Evolutionary conservation across 208 protist species (phyloP).

Genomic region (Tetramitus jugosus): DNA sequence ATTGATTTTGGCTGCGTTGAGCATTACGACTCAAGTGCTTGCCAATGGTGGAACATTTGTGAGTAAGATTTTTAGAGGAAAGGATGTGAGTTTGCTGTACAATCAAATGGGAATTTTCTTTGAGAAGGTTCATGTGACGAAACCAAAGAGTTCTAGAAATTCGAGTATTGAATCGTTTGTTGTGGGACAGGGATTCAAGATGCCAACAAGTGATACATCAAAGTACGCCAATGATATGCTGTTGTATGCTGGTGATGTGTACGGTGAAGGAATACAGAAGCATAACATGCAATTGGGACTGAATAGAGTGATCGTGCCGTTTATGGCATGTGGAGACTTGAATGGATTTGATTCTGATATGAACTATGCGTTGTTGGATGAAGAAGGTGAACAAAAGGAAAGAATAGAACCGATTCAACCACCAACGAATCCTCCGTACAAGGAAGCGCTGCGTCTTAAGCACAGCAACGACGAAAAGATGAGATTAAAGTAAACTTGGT

Average conservation of each 20-base stretch:
- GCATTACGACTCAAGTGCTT: slow-evolving; percentile 93
- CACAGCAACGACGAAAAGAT: not conserved
- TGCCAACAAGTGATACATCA: slow-evolving; percentile 72
- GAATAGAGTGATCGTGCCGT: slow-evolving; percentile 71
- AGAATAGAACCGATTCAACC: slow-evolving; percentile 28
- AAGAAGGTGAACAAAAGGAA: not conserved
- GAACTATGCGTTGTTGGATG: slow-evolving; percentile 29
- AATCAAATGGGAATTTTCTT: slow-evolving; percentile 94
- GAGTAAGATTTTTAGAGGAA: slow-evolving; percentile 96
- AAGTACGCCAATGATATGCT: slow-evolving; percentile 46
- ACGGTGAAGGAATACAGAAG: slow-evolving; percentile 27
- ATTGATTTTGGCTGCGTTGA: slow-evolving; percentile 88
- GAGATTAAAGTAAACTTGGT: too few relatives aligned
- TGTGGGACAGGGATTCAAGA: slow-evolving; percentile 77
- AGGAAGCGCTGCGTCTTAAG: not conserved
- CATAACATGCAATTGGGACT: slow-evolving; percentile 26
- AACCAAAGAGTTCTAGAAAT: slow-evolving; percentile 89
- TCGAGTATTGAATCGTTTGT: slow-evolving; percentile 90
- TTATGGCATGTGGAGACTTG: slow-evolving; percentile 93
- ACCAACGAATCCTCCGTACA: slow-evolving; percentile 39
- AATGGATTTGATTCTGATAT: slow-evolving; percentile 80
- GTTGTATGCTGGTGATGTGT: slow-evolving; percentile 41
- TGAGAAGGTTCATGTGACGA: slow-evolving; percentile 78
- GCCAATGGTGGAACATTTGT: slow-evolving; percentile 80
- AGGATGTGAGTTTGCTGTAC: slow-evolving; percentile 54